phyloP scores from a whole-genome alignment of 345 rosid genomes.

The Citrus sinensis region DNA sequence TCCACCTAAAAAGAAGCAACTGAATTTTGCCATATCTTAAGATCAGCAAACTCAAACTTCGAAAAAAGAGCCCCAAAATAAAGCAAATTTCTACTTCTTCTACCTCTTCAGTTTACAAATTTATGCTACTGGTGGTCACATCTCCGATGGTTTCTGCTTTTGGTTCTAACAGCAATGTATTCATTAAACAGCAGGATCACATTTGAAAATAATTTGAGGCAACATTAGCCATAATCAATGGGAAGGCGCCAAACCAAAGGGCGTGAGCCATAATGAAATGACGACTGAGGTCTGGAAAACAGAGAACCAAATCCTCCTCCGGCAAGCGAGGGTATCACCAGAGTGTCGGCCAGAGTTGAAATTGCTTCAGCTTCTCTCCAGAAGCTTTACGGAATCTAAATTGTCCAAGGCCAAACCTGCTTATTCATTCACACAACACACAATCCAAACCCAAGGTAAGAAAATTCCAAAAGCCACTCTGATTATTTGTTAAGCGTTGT shows the following conservation, averaged over 20 bases:
- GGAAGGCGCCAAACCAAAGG: conserved; percentile 61
- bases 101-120: background rate
- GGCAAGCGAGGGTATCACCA: conserved; percentile 32
- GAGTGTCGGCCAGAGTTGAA: conserved; percentile 77
- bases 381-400: conserved; percentile 37
- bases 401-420: conserved; percentile 25
- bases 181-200: conserved; percentile 14
- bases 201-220: conserved; percentile 9
- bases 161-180: background rate
- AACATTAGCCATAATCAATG: conserved; percentile 69
- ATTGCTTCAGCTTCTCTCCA: conserved; percentile 45
- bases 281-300: conserved; percentile 32
- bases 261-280: conserved; percentile 10
- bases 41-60: conserved; percentile 6
- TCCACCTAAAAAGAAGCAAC: conserved; percentile 36
- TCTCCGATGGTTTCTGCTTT: conserved; percentile 24
- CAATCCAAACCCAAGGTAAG: background rate
- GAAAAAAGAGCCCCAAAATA: background rate
- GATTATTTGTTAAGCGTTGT: background rate
- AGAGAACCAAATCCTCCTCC: conserved; percentile 38
- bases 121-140: conserved; percentile 21
- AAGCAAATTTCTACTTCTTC: background rate
- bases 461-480: conserved; percentile 8
- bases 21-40: conserved; percentile 42
- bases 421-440: background rate